These are phyloP conservation scores for Diaporthe aspalathi DNA, from an alignment of 2,329 filamentous ascomycete genomes.

Conservation along the genomic window DNA sequence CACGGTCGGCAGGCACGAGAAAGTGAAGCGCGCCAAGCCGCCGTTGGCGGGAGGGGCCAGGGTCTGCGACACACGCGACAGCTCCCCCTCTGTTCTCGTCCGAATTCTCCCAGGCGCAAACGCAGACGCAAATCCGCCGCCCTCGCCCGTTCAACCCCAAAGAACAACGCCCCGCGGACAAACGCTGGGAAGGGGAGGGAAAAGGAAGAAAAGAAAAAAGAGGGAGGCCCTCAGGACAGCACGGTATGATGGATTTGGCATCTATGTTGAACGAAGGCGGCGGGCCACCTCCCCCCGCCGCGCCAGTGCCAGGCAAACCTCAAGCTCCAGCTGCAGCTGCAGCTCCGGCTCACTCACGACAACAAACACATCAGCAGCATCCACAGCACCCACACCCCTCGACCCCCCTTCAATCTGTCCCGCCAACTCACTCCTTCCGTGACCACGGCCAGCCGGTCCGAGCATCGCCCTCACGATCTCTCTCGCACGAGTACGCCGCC, in stretches of 20 bases:
- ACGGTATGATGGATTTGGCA: conserved; percentile 60
- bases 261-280: conserved; percentile 67
- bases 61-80: conserved; percentile 38
- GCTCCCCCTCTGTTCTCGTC: conserved; percentile 30
- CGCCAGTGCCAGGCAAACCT: conserved; percentile 42
- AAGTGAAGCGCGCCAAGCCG: conserved; percentile 5
- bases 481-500: conserved; percentile 59
- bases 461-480: conserved; percentile 60
- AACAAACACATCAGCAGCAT: conserved; percentile 44
- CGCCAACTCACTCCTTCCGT: conserved; percentile 58
- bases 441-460: conserved; percentile 62
- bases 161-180: neutral
- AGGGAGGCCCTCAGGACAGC: neutral
- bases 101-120: conserved; percentile 22
- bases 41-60: conserved; percentile 20
- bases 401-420: conserved; percentile 55
- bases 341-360: conserved; percentile 31
- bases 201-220: neutral
- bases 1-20: neutral
- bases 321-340: conserved; percentile 42
- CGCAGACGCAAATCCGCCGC: conserved; percentile 10
- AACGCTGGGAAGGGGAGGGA: neutral
- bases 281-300: conserved; percentile 49
- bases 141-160: conserved; percentile 8
- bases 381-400: conserved; percentile 47